Percentiles rank a stretch among this genome's conserved stretches.
Evolutionary conservation across 192 early-diverging fungal species (phyloP).

Genomic region (Mortierella hygrophila): DNA sequence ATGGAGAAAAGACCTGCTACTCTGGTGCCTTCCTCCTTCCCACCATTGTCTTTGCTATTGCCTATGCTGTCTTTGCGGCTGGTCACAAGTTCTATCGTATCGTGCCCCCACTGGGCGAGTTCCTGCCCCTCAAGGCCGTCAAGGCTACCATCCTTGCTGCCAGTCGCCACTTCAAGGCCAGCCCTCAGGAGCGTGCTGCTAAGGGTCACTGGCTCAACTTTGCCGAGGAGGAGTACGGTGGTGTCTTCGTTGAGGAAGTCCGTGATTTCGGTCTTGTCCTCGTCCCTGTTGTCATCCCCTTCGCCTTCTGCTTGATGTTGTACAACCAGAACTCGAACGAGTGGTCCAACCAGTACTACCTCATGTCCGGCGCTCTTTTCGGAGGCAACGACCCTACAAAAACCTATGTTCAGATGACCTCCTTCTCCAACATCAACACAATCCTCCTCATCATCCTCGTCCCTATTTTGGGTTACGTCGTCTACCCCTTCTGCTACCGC

Average conservation of each 20-base stretch:
- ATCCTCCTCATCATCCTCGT: conserved; percentile 65
- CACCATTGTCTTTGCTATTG: conserved; percentile 58
- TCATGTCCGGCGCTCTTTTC: conserved; percentile 46
- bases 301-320: conserved; percentile 56
- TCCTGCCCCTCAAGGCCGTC: conserved; percentile 62
- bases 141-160: conserved; percentile 48
- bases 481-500: conserved; percentile 68
- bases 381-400: conserved; percentile 14
- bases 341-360: conserved; percentile 55
- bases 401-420: conserved; percentile 35
- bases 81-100: conserved; percentile 71
- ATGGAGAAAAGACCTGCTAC: conserved; percentile 62
- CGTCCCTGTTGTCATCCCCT: conserved; percentile 41
- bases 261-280: conserved; percentile 48
- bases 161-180: conserved; percentile 8
- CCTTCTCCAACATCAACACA: conserved; percentile 56
- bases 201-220: conserved; percentile 58
- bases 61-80: conserved; percentile 60
- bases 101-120: conserved; percentile 71
- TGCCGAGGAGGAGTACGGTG: conserved; percentile 58
- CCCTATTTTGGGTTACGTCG: conserved; percentile 59
- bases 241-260: conserved; percentile 47
- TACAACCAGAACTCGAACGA: conserved; percentile 58
- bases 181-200: conserved; percentile 37
- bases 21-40: conserved; percentile 55